These are phyloP conservation scores for Fusarium sp. DNA, from an alignment of 2,329 filamentous ascomycete species.

Conservation along the genomic window DNA sequence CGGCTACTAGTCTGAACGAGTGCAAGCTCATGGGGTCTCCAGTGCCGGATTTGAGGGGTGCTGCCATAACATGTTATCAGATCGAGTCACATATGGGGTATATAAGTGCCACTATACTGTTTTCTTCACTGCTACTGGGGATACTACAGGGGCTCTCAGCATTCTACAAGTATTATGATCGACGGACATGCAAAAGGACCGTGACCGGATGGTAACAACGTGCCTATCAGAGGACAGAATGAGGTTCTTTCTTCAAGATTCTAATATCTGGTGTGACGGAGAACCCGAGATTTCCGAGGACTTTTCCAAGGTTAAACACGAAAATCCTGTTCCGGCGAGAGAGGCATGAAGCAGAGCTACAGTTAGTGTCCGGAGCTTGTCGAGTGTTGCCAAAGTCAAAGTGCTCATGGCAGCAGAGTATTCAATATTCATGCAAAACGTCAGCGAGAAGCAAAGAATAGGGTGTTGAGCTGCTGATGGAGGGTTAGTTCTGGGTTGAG, in stretches of 20 bases:
- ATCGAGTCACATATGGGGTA: conserved; percentile 19
- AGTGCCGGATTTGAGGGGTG: conserved; percentile 14
- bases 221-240: neutral
- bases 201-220: neutral
- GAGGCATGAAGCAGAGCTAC: neutral
- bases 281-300: conserved; percentile 14
- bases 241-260: neutral
- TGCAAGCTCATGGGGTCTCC: neutral
- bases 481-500: conserved; percentile 12
- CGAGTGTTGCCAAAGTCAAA: neutral
- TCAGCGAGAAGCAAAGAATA: conserved; percentile 11
- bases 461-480: conserved; percentile 24
- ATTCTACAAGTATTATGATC: conserved; percentile 15
- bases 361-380: neutral
- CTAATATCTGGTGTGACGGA: neutral
- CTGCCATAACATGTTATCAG: conserved; percentile 13
- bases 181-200: conserved; percentile 16
- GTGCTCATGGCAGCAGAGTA: neutral
- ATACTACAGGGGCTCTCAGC: conserved; percentile 8
- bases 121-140: neutral
- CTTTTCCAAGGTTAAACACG: neutral
- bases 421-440: conserved; percentile 18
- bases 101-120: conserved; percentile 11
- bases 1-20: neutral
- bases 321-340: conserved; percentile 6